Conservation (phyloP, 768 basidiomycete genomes). For the Pseudohyphozyma bogoriensis region DNA sequence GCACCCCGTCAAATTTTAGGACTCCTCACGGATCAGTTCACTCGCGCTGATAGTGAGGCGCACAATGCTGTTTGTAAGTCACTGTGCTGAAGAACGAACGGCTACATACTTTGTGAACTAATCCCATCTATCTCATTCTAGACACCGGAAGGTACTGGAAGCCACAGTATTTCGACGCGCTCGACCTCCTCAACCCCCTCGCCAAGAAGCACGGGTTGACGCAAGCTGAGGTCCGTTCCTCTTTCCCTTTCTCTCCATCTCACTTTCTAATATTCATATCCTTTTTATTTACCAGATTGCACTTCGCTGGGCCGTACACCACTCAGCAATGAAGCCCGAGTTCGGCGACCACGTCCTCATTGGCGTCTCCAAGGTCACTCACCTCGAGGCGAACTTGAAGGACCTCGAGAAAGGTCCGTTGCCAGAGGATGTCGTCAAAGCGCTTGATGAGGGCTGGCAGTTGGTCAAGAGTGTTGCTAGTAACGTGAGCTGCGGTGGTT, state of each 20-base stretch:
- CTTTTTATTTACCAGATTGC: conserved; percentile 37
- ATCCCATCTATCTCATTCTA: conserved; percentile 25
- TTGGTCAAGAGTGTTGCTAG: conserved; percentile 42
- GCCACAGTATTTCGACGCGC: conserved; percentile 35
- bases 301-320: conserved; percentile 47
- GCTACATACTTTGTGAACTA: conserved; percentile 45
- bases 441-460: conserved; percentile 49
- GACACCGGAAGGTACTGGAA: conserved; percentile 47
- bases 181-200: conserved; percentile 43
- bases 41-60: conserved; percentile 25
- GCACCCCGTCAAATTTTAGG: conserved; percentile 39
- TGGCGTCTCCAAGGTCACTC: conserved; percentile 52
- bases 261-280: too few species aligned
- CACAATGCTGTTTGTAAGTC: conserved; percentile 40
- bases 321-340: conserved; percentile 45
- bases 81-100: conserved; percentile 50
- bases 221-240: conserved; percentile 33
- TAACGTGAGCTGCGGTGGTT: too few species aligned
- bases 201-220: conserved; percentile 41
- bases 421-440: conserved; percentile 48
- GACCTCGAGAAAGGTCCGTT: conserved; percentile 54
- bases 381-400: conserved; percentile 50
- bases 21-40: conserved; percentile 42
- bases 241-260: too few species aligned
- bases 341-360: conserved; percentile 50